Evolutionary conservation across 148 eudicot species (phyloP).

Genomic region (Rhododendron molle): DNA sequence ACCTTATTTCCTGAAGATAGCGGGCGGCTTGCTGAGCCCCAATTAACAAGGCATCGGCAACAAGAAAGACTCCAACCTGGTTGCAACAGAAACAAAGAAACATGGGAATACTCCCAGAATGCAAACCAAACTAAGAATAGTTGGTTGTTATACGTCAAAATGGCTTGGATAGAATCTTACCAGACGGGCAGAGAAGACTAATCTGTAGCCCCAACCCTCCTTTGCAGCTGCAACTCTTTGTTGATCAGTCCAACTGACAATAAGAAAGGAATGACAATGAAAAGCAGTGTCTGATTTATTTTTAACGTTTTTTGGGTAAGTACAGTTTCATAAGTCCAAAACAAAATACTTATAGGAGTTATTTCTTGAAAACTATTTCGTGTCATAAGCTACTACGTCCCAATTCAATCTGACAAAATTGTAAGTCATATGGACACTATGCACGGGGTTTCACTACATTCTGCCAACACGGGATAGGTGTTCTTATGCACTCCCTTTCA

Average conservation of each 20-base stretch:
- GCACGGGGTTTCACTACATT: background rate
- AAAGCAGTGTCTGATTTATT: background rate
- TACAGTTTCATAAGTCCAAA: background rate
- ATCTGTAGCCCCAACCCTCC: slow-evolving; percentile 87
- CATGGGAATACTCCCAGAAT: background rate
- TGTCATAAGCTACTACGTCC: background rate
- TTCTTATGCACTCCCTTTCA: background rate
- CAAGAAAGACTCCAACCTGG: slow-evolving; percentile 70
- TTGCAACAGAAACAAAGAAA: slow-evolving; percentile 15
- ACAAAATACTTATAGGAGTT: background rate
- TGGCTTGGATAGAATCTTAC: slow-evolving; percentile 28
- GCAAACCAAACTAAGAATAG: background rate
- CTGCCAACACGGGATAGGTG: background rate
- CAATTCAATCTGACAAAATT: background rate
- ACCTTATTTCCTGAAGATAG: slow-evolving; percentile 69
- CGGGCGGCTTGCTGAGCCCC: slow-evolving; percentile 70
- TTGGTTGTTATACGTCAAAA: background rate
- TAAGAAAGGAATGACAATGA: slow-evolving; percentile 4
- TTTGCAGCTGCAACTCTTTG: slow-evolving; percentile 78
- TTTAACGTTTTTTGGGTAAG: background rate
- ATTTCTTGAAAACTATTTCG: background rate
- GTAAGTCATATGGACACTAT: background rate
- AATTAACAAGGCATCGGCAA: slow-evolving; percentile 71
- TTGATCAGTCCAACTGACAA: slow-evolving; percentile 88
- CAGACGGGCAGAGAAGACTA: slow-evolving; percentile 85